Evolutionary conservation across 75 land plant genomes (phyloP), one percentile per base, ranked within the genome.

Genomic region (Selaginella moellendorffii): DNA sequence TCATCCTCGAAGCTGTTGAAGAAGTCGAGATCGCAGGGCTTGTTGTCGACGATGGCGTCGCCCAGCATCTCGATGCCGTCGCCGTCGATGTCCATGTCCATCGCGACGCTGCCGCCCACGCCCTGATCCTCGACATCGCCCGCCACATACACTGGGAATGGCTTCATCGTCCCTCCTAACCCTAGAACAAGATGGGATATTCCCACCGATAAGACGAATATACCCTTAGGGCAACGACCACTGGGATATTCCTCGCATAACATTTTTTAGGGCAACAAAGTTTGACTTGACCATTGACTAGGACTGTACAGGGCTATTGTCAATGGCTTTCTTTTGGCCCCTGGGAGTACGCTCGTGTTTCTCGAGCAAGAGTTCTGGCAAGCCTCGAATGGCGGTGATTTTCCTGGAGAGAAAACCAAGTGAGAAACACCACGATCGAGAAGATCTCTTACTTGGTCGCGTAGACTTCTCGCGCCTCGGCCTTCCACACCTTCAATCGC

Each of bases 1-100:
- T 56, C 59, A 56, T 56, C 59, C 8, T 56, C 59, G n/a, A 56
- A 56, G n/a, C n/a, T 56, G 59, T 56, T 56, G 59, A 56, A 56
- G 59, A 56, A 56, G 21, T 56, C 24, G 9, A 56, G 25, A 56
- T 56, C 59, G 25, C n/a, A 25, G 8, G 59, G 59, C 19, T 24
- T 56, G 25, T 2, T 56, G 59, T 56, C 59, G 24, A 19, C 24
- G n/a, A 56, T n/a, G 24, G 59, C 24, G 21, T 56, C 59, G 59
- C 59, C 59, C 21, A 56, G 59, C 8, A 56, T 2, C 5, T 56
- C 59, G n/a, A 56, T 5, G 25, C 23, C 21, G 59, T 56, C 59
- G 17, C 59, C 59, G 21, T 56, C 59, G 25, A 56, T 56, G 59
- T 56, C 59, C 24, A 56, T 24, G 21, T 56, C 59, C 24, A 56